Percentiles rank a stretch among this genome's conserved stretches.
These are phyloP conservation scores for Myxozyma melibiosi DNA, from an alignment of 805 yeast species.

Conservation along the genomic window DNA sequence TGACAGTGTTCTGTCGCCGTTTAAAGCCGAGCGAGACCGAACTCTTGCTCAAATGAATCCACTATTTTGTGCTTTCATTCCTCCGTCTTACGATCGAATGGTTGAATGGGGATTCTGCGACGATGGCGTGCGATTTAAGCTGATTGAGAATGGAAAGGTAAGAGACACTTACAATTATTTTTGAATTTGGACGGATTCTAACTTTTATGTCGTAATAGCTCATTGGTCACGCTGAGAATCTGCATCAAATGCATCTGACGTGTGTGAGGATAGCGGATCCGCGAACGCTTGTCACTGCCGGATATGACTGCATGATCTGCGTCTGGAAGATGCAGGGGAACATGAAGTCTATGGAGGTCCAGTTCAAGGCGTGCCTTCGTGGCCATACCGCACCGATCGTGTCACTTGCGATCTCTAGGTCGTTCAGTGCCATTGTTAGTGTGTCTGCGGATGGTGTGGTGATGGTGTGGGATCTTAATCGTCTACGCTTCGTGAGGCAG, in stretches of 20 bases:
- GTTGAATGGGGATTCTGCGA: slow-evolving; percentile 35
- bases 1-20: slow-evolving; percentile 15
- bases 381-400: slow-evolving; percentile 58
- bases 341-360: slow-evolving; percentile 25
- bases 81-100: slow-evolving; percentile 31
- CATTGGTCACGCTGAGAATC: slow-evolving; percentile 30
- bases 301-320: slow-evolving; percentile 41
- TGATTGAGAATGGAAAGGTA: slow-evolving; percentile 32
- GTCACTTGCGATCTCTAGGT: slow-evolving; percentile 52
- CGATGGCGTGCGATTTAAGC: slow-evolving; percentile 34
- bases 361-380: slow-evolving; percentile 46
- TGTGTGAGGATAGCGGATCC: slow-evolving; percentile 30
- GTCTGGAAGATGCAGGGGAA: slow-evolving; percentile 42
- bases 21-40: slow-evolving; percentile 27
- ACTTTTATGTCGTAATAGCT: slow-evolving; percentile 11
- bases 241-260: slow-evolving; percentile 31
- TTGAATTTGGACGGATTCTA: background rate
- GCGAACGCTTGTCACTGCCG: slow-evolving; percentile 32
- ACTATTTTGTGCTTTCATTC: slow-evolving; percentile 26
- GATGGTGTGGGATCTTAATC: slow-evolving; percentile 65
- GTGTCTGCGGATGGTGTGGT: slow-evolving; percentile 58
- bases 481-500: slow-evolving; percentile 53
- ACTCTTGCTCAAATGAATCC: slow-evolving; percentile 24
- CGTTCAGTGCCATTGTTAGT: slow-evolving; percentile 58
- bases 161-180: background rate